Evolutionary conservation across 164 flowering plant species (phyloP).

Genomic region (Macadamia tetraphylla): DNA sequence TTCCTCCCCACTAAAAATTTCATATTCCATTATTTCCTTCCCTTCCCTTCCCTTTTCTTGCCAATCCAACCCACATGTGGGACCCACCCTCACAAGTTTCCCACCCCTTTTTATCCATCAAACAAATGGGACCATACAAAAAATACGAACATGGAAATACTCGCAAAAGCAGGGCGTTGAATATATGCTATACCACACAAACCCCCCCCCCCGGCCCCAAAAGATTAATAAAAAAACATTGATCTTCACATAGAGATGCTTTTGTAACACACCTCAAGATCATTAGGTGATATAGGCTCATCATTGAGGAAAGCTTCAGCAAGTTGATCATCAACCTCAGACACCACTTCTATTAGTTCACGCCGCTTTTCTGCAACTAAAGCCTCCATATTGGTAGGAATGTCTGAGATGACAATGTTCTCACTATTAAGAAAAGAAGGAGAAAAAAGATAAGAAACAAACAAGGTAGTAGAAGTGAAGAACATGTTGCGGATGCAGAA

Average conservation of each 20-base stretch:
- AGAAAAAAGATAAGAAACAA: conserved; percentile 11
- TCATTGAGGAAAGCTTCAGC: conserved; percentile 77
- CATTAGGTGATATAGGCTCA: conserved; percentile 72
- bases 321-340: conserved; percentile 95
- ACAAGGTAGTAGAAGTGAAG: conserved; percentile 2
- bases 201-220: no score
- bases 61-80: no score
- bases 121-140: no score
- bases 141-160: no score
- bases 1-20: no score
- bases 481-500: neutral
- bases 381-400: conserved; percentile 71
- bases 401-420: conserved; percentile 52
- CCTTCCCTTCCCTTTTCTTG: no score
- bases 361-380: conserved; percentile 77
- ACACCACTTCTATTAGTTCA: conserved; percentile 83
- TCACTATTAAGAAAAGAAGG: conserved; percentile 39
- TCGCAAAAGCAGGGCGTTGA: no score
- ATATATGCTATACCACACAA: no score
- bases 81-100: no score
- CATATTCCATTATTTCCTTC: no score
- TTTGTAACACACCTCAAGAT: conserved; percentile 65
- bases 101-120: no score
- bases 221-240: no score
- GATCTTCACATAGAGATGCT: neutral